Evolutionary conservation across 2,329 filamentous ascomycete genomes (phyloP), one percentile per base, ranked within the genome.

Genomic region (Penicillium frequentans): DNA sequence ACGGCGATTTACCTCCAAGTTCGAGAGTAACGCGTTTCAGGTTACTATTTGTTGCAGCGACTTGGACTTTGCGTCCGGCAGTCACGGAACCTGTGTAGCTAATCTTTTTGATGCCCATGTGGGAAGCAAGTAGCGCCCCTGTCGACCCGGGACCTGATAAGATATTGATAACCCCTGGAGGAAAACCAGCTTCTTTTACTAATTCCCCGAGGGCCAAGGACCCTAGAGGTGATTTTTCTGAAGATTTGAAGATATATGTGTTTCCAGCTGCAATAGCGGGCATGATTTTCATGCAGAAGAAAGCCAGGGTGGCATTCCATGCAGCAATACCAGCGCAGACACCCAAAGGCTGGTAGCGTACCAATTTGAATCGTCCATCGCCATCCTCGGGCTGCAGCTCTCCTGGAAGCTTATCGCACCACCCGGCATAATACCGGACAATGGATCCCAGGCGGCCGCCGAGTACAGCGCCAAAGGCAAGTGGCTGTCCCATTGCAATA

Each of bases 11-110:
- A 13, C 45, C 52, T 8, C 52, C 52, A 3, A 54, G 35, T 19
- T 54, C 52, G 10, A 54, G 45, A 8, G 52, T 54, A 8, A 54
- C 52, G 29, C 52, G 33, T 26, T 54, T 54, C 1, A 54, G n/a
- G 29, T 54, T 54, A n/a, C 45, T 54, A 7, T 49, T 35, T 6
- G 52, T 44, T 2, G 52, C 33, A 5, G 52, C 52, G n/a, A 42
- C 45, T 19, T 49, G 44, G 13, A 54, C 48, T 39, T 49, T 54
- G 16, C 42, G 39, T 11, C 52, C 52, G 9, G 52, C 48, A 1
- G n/a, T 3, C 5, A 24, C 11, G 1, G 27, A 37, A 1, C 52
- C 52, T 5, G 52, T 54, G 23, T 24, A 46, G 7, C 23, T 27
- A 16, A 46, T 46, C 43, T 46, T 55, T 10, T 46, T 24, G 31